Percentiles rank a stretch among this genome's conserved stretches.
Conservation (phyloP, 768 basidiomycete species). For the Infundibulicybe gibba region DNA sequence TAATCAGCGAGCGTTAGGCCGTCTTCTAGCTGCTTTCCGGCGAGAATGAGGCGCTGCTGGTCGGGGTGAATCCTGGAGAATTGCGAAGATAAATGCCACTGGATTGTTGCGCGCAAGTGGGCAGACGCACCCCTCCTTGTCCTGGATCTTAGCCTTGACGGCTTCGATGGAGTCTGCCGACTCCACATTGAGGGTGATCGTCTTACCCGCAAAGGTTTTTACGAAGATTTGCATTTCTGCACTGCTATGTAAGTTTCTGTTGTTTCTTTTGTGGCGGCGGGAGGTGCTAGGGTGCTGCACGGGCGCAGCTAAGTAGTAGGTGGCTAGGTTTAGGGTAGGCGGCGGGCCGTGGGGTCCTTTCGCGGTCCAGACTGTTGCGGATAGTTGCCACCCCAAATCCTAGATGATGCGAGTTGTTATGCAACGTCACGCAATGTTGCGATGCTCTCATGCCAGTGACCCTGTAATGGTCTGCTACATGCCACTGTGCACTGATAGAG, state of each 20-base stretch:
- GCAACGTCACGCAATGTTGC: too few species aligned
- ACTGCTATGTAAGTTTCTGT: slow-evolving; percentile 4
- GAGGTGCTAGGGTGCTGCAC: slow-evolving; percentile 9
- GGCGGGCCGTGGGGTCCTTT: too few species aligned
- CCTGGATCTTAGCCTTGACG: slow-evolving; percentile 11
- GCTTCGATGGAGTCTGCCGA: slow-evolving; percentile 14
- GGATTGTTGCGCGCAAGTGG: neutral
- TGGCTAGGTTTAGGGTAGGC: slow-evolving; percentile 39
- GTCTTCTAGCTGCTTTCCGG: slow-evolving; percentile 78
- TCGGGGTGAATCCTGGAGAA: slow-evolving; percentile 74
- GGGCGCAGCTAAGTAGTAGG: slow-evolving; percentile 18
- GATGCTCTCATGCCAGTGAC: too few species aligned
- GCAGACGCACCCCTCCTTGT: slow-evolving; percentile 6
- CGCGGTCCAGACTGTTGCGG: too few species aligned
- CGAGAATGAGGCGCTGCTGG: slow-evolving; percentile 74
- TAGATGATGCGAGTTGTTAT: too few species aligned
- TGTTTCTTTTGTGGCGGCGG: slow-evolving; percentile 1
- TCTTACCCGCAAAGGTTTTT: slow-evolving; percentile 13
- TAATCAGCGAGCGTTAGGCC: slow-evolving; percentile 66
- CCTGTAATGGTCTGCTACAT: too few species aligned
- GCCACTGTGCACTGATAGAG: too few species aligned
- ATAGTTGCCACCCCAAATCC: too few species aligned
- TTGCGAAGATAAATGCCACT: neutral
- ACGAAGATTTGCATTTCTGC: slow-evolving; percentile 56
- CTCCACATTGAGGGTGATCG: slow-evolving; percentile 5